Evolutionary conservation across 352 stramenopile genomes (phyloP).

Genomic region (Phytophthora ohioensis): DNA sequence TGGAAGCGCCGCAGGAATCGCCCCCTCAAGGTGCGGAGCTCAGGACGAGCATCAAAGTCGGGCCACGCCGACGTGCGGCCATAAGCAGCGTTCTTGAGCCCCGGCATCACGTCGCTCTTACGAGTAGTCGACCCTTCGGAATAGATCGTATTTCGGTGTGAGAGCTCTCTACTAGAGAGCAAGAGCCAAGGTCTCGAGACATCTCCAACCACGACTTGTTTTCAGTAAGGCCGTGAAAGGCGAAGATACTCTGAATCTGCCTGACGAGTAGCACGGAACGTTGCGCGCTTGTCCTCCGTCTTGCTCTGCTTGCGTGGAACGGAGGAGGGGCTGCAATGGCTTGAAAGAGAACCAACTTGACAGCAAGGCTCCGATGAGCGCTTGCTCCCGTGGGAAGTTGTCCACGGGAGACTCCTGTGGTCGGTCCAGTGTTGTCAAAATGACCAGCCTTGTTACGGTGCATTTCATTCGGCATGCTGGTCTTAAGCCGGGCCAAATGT

Average conservation of each 20-base stretch:
- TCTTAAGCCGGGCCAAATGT: not conserved
- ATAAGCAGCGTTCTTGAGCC: constrained; percentile 25
- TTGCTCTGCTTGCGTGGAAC: no score
- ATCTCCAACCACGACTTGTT: no score
- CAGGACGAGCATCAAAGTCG: constrained; percentile 32
- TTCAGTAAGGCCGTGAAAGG: no score
- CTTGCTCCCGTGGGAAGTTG: not conserved
- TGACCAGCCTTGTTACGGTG: not conserved
- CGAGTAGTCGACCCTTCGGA: constrained; percentile 12
- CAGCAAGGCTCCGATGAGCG: no score
- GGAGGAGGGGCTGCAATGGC: no score
- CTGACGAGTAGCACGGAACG: no score
- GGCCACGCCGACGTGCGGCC: constrained; percentile 27
- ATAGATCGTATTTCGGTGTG: not conserved
- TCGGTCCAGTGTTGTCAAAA: not conserved
- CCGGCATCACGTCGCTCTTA: constrained; percentile 6
- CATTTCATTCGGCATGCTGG: not conserved
- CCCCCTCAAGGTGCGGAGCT: constrained; percentile 40
- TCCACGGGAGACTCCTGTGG: not conserved
- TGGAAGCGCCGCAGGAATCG: constrained; percentile 41
- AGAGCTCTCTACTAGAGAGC: not conserved
- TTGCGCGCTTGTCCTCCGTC: no score
- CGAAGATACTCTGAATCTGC: no score
- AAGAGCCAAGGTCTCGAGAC: no score
- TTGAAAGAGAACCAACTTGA: no score